phyloP scores from a whole-genome alignment of 108 stramenopile genomes.

The Stephanodiscus triporus region DNA sequence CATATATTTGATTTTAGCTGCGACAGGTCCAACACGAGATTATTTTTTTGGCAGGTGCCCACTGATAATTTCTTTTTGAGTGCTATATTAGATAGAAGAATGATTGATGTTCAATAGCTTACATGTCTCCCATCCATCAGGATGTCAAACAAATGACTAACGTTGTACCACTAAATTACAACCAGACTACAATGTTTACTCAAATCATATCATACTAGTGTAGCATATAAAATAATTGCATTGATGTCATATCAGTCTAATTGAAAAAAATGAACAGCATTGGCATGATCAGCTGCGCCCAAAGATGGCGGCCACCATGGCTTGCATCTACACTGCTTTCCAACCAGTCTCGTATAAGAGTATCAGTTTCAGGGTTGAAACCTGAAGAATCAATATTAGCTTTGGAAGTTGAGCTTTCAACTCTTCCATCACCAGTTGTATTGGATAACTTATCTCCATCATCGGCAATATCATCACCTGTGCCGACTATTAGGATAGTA shows the following conservation, averaged over 20 bases:
- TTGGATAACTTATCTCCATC: conserved; percentile 19
- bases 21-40: no score
- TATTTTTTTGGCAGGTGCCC: no score
- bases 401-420: no score
- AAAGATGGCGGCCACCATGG: neutral
- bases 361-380: neutral
- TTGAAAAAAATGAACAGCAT: neutral
- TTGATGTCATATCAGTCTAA: neutral
- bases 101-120: no score
- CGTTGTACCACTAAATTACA: no score
- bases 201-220: neutral
- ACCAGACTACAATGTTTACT: no score
- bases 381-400: neutral
- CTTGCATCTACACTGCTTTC: neutral
- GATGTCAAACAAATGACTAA: no score
- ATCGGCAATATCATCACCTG: conserved; percentile 24
- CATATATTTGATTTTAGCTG: no score
- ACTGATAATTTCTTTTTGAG: no score
- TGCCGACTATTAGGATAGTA: conserved; percentile 15
- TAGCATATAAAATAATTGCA: neutral
- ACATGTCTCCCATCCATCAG: no score
- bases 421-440: no score
- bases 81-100: no score
- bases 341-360: neutral
- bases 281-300: neutral